phyloP scores from a whole-genome alignment of 2,329 filamentous ascomycete species.

The Mycosphaerelloides madeirae region DNA sequence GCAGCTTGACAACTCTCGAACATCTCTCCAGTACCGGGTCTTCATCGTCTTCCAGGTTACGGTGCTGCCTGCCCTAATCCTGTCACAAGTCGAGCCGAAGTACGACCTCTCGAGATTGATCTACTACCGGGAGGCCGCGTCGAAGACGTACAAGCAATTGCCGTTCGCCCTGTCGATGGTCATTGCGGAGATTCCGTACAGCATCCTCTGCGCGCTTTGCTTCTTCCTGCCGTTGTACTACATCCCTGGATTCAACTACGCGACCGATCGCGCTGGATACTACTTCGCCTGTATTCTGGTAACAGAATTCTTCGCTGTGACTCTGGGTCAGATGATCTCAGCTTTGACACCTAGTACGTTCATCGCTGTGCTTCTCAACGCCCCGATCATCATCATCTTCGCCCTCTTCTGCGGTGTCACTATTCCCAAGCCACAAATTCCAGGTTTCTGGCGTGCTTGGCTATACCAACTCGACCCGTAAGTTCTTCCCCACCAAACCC shows the following conservation, averaged over 20 bases:
- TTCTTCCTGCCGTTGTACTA: conserved; percentile 86
- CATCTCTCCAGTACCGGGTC: conserved; percentile 76
- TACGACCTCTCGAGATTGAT: conserved; percentile 75
- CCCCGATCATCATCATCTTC: conserved; percentile 77
- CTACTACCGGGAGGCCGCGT: conserved; percentile 79
- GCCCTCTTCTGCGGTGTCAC: conserved; percentile 84
- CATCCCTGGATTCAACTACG: conserved; percentile 67
- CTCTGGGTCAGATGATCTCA: conserved; percentile 69
- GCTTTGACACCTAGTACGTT: conserved; percentile 74
- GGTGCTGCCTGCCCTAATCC: conserved; percentile 75
- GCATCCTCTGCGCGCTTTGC: conserved; percentile 68
- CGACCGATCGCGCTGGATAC: conserved; percentile 67
- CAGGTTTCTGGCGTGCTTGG: conserved; percentile 73
- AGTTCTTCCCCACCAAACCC: conserved; percentile 2
- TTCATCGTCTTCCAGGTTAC: conserved; percentile 90
- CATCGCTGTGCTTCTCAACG: conserved; percentile 74
- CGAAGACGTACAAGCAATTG: conserved; percentile 79
- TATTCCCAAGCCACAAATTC: conserved; percentile 72
- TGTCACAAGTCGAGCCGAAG: conserved; percentile 78
- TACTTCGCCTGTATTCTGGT: conserved; percentile 82
- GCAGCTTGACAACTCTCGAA: conserved; percentile 68
- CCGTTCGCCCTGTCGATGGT: conserved; percentile 75
- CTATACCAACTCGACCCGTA: conserved; percentile 72
- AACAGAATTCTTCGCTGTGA: conserved; percentile 79
- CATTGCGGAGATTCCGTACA: conserved; percentile 81